Evolutionary conservation across 495 filamentous ascomycete genomes (phyloP), one percentile per base, ranked within the genome.

Genomic region (Penicillium pancosmium): DNA sequence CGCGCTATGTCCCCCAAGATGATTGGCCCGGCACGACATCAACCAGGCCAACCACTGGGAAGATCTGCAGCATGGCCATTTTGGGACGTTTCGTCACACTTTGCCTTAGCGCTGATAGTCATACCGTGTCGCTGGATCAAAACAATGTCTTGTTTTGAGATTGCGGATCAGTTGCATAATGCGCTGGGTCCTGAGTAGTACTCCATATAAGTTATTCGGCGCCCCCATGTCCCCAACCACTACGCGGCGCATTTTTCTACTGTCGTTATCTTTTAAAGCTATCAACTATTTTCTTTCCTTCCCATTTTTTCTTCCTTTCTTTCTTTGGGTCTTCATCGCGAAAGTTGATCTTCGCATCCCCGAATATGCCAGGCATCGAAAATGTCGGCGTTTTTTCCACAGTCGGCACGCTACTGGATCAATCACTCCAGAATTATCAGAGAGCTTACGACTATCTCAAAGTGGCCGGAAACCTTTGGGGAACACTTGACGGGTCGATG

Each of bases 351-450:
- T n/a, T 44, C 8, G 27, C 27, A 19, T 6, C 16, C 41, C 5
- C 13, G 16, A 44, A 21, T 1, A 44, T 44, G 41, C 41, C 41
- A 44, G 41, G 41, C 8, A 44, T 44, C 41, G 41, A 44, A n/a
- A 44, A 44, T 44, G 16, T 19, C n/a, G 41, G 41, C 9, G 41
- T 44, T 16, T 44, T 44, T 44, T 44, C 41, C 15, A 44, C 41
- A 16, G 41, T 44, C 16, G 41, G 12, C 15, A 44, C 41, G 6
- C 4, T 44, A 12, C 16, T 44, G 5, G 41, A 44, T 8, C 41
- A 44, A 44, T 44, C 41, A 19, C 41, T 44, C 2, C 41, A 44
- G 16, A 44, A 44, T 19, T 44, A 44, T 4, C 41, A 44, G 7
- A 0, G 41, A 44, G 41, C 41, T 18, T 44, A 16, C 16, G 41